Percentiles rank a stretch among this genome's conserved stretches.
Conservation (phyloP, 345 rosid species). For the Populus deltoides region DNA sequence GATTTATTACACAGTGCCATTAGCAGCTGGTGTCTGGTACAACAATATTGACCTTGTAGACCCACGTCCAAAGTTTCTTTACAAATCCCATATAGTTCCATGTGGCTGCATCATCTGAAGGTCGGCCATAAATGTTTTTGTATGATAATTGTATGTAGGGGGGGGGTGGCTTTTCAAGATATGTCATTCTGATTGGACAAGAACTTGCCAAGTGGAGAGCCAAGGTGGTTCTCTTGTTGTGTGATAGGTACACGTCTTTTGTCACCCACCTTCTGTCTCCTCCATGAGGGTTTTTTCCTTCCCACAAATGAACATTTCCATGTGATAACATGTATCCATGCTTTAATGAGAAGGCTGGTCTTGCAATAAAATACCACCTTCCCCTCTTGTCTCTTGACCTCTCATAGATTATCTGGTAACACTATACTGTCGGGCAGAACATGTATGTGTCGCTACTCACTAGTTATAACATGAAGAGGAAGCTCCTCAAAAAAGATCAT, state of each 20-base stretch:
- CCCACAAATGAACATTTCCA: slow-evolving; percentile 25
- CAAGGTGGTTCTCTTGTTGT: too few species aligned
- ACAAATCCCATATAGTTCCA: not conserved
- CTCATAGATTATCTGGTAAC: not conserved
- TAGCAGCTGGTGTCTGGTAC: not conserved
- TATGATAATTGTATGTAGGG: not conserved
- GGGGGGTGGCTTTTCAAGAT: not conserved
- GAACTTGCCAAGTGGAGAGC: not conserved
- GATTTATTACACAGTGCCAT: not conserved
- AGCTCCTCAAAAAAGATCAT: not conserved
- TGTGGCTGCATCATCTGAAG: not conserved
- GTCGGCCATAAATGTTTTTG: not conserved
- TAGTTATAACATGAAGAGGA: not conserved
- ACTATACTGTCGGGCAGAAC: too few species aligned
- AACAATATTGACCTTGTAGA: not conserved
- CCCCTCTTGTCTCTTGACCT: slow-evolving; percentile 14
- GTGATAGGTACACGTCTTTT: not conserved
- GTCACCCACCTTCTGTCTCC: not conserved
- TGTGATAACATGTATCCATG: slow-evolving; percentile 26
- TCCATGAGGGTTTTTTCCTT: not conserved
- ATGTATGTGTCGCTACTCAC: not conserved
- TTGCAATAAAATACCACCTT: slow-evolving; percentile 13
- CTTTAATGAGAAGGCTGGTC: slow-evolving; percentile 13
- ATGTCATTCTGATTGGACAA: not conserved
- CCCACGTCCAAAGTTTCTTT: not conserved